These are phyloP conservation scores for Rhizomucor pusillus DNA, from an alignment of 371 early-diverging fungal species.

Conservation along the genomic window DNA sequence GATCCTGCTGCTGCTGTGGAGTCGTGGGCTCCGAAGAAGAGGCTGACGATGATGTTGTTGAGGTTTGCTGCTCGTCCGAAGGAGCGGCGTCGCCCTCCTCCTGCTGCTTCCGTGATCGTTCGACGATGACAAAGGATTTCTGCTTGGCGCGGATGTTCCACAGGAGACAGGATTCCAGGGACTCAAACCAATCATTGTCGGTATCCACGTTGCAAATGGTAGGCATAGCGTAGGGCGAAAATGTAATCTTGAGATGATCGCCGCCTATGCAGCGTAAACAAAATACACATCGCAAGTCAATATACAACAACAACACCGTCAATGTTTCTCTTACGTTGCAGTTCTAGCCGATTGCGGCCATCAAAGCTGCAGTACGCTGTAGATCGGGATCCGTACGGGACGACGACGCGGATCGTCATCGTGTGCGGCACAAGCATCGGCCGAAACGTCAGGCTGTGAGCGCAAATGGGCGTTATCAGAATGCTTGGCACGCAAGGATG, in stretches of 20 bases:
- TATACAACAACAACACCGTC: background rate
- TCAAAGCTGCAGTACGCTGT: constrained; percentile 87
- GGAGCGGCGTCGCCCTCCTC: no score
- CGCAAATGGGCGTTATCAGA: constrained; percentile 92
- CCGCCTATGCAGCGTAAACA: no score
- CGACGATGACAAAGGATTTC: constrained; percentile 62
- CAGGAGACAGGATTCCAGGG: constrained; percentile 69
- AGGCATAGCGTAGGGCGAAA: constrained; percentile 83
- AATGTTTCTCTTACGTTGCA: constrained; percentile 52
- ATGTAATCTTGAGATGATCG: constrained; percentile 85
- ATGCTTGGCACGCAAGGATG: constrained; percentile 92
- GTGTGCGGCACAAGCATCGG: constrained; percentile 92
- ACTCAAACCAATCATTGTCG: constrained; percentile 82
- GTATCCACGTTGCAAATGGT: constrained; percentile 75
- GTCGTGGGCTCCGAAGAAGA: no score
- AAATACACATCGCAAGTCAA: no score
- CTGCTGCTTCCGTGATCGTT: constrained; percentile 4
- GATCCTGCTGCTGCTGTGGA: no score
- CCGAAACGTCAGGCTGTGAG: constrained; percentile 92
- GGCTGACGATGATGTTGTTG: no score
- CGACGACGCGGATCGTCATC: constrained; percentile 72
- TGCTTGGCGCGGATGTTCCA: constrained; percentile 83
- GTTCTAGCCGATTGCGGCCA: constrained; percentile 82
- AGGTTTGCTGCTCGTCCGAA: no score
- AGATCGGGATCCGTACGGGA: constrained; percentile 68